These are phyloP conservation scores for Serendipita sp. DNA, from an alignment of 768 basidiomycete genomes.

Conservation along the genomic window DNA sequence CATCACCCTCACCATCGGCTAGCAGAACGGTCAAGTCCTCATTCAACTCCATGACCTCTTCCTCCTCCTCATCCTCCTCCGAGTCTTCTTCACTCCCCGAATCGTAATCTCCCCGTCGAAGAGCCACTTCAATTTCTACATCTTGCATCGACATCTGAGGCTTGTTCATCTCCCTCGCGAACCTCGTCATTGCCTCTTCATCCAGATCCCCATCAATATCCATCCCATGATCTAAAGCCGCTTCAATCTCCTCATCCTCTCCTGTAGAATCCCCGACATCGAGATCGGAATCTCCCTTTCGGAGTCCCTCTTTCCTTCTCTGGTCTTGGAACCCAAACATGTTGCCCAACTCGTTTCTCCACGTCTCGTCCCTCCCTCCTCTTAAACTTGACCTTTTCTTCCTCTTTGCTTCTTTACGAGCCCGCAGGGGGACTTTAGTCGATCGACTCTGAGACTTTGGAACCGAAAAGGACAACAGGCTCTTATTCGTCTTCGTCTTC, in stretches of 20 bases:
- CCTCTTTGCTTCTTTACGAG: constrained; percentile 1
- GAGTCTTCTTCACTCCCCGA: neutral
- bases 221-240: neutral
- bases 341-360: neutral
- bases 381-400: too few relatives aligned
- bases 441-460: neutral
- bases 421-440: neutral
- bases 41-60: constrained; percentile 35
- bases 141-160: neutral
- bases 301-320: neutral
- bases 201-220: neutral
- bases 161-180: constrained; percentile 3
- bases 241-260: neutral
- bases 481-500: neutral
- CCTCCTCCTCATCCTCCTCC: constrained; percentile 22
- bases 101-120: neutral
- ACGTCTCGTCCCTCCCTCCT: neutral
- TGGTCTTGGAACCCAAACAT: neutral
- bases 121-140: neutral
- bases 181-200: neutral
- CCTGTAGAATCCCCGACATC: neutral
- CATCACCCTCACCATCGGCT: neutral
- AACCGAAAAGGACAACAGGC: neutral
- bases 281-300: constrained; percentile 3
- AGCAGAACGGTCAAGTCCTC: constrained; percentile 23